Percentiles rank a stretch among this genome's conserved stretches.
Conservation (phyloP, 495 filamentous ascomycete species). For the Daldinia loculata region DNA sequence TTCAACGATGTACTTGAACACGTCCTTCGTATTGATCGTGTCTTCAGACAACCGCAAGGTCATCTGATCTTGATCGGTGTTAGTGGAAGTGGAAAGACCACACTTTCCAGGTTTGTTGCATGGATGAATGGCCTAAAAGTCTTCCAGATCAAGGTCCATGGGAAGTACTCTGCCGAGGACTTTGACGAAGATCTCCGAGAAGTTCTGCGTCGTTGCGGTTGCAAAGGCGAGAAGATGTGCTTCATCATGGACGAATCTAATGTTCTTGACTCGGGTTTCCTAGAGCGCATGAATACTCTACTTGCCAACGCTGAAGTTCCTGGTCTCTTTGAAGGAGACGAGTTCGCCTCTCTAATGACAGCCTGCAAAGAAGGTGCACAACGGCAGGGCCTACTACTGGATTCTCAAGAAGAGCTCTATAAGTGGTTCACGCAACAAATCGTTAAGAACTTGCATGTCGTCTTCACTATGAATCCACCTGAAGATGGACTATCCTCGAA, state of each 20-base stretch:
- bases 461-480: conserved; percentile 99
- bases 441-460: conserved; percentile 97
- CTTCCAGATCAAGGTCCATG: conserved; percentile 99
- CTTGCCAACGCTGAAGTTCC: conserved; percentile 98
- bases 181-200: conserved; percentile 97
- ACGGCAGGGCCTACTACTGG: conserved; percentile 90
- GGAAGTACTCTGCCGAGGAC: conserved; percentile 97
- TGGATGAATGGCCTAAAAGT: conserved; percentile 99
- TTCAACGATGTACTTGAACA: conserved; percentile 99
- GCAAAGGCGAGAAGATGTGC: conserved; percentile 99
- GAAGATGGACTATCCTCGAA: conserved; percentile 94
- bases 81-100: conserved; percentile 98
- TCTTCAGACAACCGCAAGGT: conserved; percentile 97
- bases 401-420: conserved; percentile 98
- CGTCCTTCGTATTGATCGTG: conserved; percentile 95
- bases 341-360: conserved; percentile 95
- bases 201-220: conserved; percentile 91
- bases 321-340: conserved; percentile 96
- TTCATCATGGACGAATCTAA: conserved; percentile 99
- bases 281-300: conserved; percentile 98
- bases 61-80: conserved; percentile 98
- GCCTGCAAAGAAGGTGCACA: conserved; percentile 98
- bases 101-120: conserved; percentile 94
- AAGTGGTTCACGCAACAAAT: conserved; percentile 99
- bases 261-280: conserved; percentile 96